Evolutionary conservation across 108 stramenopile species (phyloP).

Genomic region (Cylindrotheca closterium): DNA sequence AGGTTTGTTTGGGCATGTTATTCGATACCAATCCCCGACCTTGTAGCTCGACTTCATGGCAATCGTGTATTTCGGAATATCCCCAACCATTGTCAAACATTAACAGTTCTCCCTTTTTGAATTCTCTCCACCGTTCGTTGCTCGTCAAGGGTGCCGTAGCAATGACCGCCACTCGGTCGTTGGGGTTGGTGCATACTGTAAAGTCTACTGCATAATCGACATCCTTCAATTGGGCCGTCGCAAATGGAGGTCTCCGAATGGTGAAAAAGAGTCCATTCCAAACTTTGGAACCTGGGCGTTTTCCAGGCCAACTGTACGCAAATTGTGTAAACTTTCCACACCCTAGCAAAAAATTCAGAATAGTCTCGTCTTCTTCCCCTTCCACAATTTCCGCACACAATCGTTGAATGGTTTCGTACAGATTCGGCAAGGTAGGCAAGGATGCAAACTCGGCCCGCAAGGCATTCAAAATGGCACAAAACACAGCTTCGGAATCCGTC

Average conservation of each 20-base stretch:
- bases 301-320: constrained; percentile 78
- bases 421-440: constrained; percentile 63
- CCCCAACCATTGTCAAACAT: constrained; percentile 73
- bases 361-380: constrained; percentile 50
- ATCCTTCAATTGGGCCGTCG: constrained; percentile 42
- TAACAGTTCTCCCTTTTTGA: constrained; percentile 60
- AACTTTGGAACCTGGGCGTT: constrained; percentile 62
- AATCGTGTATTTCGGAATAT: constrained; percentile 41
- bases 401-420: constrained; percentile 54
- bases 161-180: constrained; percentile 77
- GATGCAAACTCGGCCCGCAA: constrained; percentile 61
- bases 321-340: constrained; percentile 66
- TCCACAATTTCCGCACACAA: constrained; percentile 63
- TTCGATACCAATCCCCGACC: constrained; percentile 51
- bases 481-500: constrained; percentile 80
- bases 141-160: constrained; percentile 76
- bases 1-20: constrained; percentile 10
- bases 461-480: constrained; percentile 79
- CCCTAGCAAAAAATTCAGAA: constrained; percentile 79
- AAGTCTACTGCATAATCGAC: constrained; percentile 58
- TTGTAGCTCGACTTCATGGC: constrained; percentile 46
- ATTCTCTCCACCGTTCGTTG: constrained; percentile 71
- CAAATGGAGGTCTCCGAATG: constrained; percentile 57
- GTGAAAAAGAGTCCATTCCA: constrained; percentile 88
- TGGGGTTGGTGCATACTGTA: constrained; percentile 40